These are phyloP conservation scores for Penicillium macrosclerotiorum DNA, from an alignment of 495 filamentous ascomycete species.

Conservation along the genomic window DNA sequence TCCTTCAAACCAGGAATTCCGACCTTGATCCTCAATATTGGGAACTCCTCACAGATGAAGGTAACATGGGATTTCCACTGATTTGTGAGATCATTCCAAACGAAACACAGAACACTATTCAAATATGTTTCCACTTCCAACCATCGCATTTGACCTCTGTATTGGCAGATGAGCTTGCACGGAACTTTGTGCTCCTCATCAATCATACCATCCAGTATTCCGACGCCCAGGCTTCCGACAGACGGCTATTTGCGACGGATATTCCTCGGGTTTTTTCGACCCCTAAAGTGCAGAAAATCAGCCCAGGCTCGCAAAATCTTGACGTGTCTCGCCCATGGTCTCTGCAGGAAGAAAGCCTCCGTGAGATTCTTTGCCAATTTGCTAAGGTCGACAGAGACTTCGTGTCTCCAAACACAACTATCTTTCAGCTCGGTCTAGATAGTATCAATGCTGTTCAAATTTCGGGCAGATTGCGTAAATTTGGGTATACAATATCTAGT, in stretches of 20 bases:
- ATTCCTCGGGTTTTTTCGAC: slow-evolving; percentile 14
- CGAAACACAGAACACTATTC: slow-evolving; percentile 34
- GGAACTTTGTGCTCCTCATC: slow-evolving; percentile 48
- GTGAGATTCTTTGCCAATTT: slow-evolving; percentile 56
- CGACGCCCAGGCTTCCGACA: slow-evolving; percentile 30
- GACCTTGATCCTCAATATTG: slow-evolving; percentile 59
- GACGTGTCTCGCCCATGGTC: slow-evolving; percentile 42
- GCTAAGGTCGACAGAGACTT: slow-evolving; percentile 41
- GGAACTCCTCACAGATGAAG: slow-evolving; percentile 62
- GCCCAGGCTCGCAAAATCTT: not conserved
- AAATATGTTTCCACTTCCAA: slow-evolving; percentile 23
- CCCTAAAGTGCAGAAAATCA: not conserved
- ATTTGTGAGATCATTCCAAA: slow-evolving; percentile 68
- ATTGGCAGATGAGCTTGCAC: slow-evolving; percentile 39
- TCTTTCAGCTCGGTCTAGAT: slow-evolving; percentile 44
- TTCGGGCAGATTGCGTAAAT: slow-evolving; percentile 59
- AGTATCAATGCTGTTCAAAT: slow-evolving; percentile 56
- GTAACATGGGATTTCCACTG: slow-evolving; percentile 74
- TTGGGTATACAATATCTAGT: slow-evolving; percentile 56
- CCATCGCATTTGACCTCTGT: slow-evolving; percentile 40
- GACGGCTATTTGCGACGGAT: not conserved
- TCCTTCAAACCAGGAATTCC: slow-evolving; percentile 59
- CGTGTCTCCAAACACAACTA: slow-evolving; percentile 53
- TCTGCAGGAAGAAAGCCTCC: slow-evolving; percentile 55
- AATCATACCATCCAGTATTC: slow-evolving; percentile 39